phyloP scores from a whole-genome alignment of 805 yeast species.

The Saccharomycopsis vini region DNA sequence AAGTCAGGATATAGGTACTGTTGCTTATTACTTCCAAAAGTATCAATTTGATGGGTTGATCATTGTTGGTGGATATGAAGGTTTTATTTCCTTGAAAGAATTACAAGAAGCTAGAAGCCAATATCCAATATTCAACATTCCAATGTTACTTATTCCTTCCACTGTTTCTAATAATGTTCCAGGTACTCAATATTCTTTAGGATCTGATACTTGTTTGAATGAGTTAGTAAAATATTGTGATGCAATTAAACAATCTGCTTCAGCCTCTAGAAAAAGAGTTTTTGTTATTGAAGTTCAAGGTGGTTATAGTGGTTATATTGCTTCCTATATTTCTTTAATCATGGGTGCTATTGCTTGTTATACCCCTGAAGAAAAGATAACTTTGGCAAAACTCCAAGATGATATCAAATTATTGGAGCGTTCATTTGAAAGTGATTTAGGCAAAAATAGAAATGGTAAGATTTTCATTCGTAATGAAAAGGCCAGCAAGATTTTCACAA shows the following conservation, averaged over 20 bases:
- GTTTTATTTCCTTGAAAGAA: constrained; percentile 78
- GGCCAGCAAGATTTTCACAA: constrained; percentile 59
- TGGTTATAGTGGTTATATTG: constrained; percentile 91
- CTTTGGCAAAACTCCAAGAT: constrained; percentile 57
- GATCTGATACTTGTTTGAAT: constrained; percentile 93
- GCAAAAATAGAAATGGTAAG: constrained; percentile 71
- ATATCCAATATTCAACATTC: constrained; percentile 90
- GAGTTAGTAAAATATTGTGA: constrained; percentile 88
- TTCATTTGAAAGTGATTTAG: constrained; percentile 57
- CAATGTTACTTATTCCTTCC: constrained; percentile 89
- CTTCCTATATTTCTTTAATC: constrained; percentile 73
- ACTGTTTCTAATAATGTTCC: constrained; percentile 97
- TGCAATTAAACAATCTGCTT: constrained; percentile 87
- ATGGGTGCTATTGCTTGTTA: constrained; percentile 90
- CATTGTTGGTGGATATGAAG: constrained; percentile 95
- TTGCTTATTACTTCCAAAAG: constrained; percentile 89
- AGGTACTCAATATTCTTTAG: constrained; percentile 95
- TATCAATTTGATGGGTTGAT: constrained; percentile 80
- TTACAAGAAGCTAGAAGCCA: constrained; percentile 64
- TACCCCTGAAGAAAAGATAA: constrained; percentile 78
- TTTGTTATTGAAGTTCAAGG: constrained; percentile 98
- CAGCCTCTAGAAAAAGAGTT: constrained; percentile 87
- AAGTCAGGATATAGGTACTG: constrained; percentile 69
- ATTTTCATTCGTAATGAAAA: constrained; percentile 58
- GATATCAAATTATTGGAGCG: constrained; percentile 66